Evolutionary conservation across 2,329 filamentous ascomycete genomes (phyloP).

Genomic region (Tolypocladium album): DNA sequence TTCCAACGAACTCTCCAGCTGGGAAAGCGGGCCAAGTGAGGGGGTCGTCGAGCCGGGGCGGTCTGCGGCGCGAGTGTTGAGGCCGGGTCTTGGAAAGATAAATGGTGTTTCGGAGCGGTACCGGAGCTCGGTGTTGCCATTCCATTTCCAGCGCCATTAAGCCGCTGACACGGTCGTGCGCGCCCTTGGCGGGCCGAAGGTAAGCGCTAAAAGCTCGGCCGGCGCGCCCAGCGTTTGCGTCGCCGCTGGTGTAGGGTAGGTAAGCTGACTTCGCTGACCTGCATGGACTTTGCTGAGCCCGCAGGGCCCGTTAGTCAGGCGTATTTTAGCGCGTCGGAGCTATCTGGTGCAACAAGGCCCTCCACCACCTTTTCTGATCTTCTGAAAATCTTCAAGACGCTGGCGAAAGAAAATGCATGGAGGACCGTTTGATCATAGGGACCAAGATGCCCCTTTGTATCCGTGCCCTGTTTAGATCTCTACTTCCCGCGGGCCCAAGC

Average conservation of each 20-base stretch:
- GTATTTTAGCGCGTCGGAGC: no score
- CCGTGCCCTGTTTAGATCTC: no score
- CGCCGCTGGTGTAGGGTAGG: background rate
- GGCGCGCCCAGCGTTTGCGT: no score
- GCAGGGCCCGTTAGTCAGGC: no score
- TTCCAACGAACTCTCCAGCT: background rate
- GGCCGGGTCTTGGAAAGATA: background rate
- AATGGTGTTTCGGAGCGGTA: conserved; percentile 1
- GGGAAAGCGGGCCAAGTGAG: background rate
- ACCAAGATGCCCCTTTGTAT: no score
- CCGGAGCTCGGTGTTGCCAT: background rate
- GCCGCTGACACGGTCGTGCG: background rate
- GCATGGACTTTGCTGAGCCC: no score
- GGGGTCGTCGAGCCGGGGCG: background rate
- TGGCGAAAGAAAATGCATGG: no score
- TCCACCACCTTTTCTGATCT: no score
- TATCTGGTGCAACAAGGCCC: no score
- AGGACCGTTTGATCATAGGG: no score
- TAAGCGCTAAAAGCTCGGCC: background rate
- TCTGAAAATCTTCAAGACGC: no score
- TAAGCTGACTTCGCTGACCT: background rate
- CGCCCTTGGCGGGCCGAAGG: conserved; percentile 1
- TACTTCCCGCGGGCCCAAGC: no score
- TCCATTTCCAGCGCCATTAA: background rate
- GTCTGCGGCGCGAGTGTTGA: background rate